These are phyloP conservation scores for Halenospora varia DNA, from an alignment of 495 filamentous ascomycete species.

Conservation along the genomic window DNA sequence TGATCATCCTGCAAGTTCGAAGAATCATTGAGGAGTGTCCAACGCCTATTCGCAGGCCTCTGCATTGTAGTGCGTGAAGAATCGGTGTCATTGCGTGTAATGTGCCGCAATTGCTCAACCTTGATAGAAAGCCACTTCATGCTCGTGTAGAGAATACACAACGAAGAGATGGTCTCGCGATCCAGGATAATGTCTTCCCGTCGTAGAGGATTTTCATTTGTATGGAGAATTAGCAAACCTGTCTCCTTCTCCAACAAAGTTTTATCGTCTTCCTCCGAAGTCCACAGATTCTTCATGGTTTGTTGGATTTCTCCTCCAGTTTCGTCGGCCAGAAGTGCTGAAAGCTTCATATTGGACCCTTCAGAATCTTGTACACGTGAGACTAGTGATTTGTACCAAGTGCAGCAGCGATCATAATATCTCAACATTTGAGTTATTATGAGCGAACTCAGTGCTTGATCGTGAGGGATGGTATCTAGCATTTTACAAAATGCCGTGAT, in stretches of 20 bases:
- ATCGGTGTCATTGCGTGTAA: slow-evolving; percentile 54
- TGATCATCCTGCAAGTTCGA: slow-evolving; percentile 22
- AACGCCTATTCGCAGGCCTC: slow-evolving; percentile 58
- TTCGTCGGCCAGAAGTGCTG: slow-evolving; percentile 63
- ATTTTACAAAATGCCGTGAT: slow-evolving; percentile 90
- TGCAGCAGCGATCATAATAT: slow-evolving; percentile 87
- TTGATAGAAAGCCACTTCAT: slow-evolving; percentile 96
- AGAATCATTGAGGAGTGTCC: slow-evolving; percentile 71
- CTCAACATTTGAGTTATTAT: slow-evolving; percentile 85
- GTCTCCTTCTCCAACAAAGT: slow-evolving; percentile 61
- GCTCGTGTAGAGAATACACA: slow-evolving; percentile 90
- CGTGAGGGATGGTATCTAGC: slow-evolving; percentile 92
- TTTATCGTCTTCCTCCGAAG: slow-evolving; percentile 37
- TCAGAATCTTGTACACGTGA: slow-evolving; percentile 48
- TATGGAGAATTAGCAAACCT: slow-evolving; percentile 57
- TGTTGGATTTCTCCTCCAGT: slow-evolving; percentile 65
- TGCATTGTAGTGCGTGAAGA: slow-evolving; percentile 42
- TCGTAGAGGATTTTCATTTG: slow-evolving; percentile 60
- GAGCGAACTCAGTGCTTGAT: slow-evolving; percentile 88
- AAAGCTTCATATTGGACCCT: slow-evolving; percentile 71
- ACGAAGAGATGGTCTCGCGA: slow-evolving; percentile 72
- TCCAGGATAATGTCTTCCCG: slow-evolving; percentile 84
- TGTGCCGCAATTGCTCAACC: slow-evolving; percentile 68
- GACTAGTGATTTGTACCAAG: slow-evolving; percentile 77
- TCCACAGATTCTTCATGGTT: slow-evolving; percentile 60